Evolutionary conservation across 2,329 filamentous ascomycete genomes (phyloP).

Genomic region (Epichloe gansuensis): DNA sequence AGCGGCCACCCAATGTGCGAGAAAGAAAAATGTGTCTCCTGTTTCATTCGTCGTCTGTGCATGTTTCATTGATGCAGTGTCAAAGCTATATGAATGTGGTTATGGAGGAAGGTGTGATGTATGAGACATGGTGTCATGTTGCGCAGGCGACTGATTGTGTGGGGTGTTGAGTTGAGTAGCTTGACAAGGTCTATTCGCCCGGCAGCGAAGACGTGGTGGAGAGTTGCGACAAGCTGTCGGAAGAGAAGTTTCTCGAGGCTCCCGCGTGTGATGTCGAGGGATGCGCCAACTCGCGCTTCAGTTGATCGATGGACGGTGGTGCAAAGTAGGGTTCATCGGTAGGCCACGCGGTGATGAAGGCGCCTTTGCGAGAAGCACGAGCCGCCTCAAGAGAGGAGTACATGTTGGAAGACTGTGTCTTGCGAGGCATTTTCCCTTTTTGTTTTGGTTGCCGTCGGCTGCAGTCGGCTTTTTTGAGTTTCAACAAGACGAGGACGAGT

Average conservation of each 20-base stretch:
- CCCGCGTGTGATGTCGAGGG: background rate
- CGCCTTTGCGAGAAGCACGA: constrained; percentile 11
- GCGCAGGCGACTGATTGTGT: background rate
- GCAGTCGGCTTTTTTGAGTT: background rate
- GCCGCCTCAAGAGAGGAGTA: constrained; percentile 16
- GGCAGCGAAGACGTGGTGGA: background rate
- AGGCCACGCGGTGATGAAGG: constrained; percentile 17
- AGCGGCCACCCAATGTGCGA: background rate
- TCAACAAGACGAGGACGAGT: background rate
- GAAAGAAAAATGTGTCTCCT: background rate
- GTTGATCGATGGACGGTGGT: constrained; percentile 4
- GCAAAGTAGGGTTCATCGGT: constrained; percentile 13
- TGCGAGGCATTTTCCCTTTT: background rate
- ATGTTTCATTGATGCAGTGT: background rate
- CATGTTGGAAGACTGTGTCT: background rate
- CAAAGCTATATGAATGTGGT: background rate
- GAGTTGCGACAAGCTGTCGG: background rate
- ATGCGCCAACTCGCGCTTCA: background rate
- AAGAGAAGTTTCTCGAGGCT: background rate
- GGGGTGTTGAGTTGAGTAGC: background rate
- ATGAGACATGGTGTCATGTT: background rate
- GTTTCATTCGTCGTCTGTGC: background rate
- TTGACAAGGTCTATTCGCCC: background rate
- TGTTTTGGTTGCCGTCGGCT: background rate
- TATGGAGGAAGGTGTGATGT: background rate